Evolutionary conservation across 495 filamentous ascomycete genomes (phyloP).

Genomic region (Beverwykella pulmonaria): DNA sequence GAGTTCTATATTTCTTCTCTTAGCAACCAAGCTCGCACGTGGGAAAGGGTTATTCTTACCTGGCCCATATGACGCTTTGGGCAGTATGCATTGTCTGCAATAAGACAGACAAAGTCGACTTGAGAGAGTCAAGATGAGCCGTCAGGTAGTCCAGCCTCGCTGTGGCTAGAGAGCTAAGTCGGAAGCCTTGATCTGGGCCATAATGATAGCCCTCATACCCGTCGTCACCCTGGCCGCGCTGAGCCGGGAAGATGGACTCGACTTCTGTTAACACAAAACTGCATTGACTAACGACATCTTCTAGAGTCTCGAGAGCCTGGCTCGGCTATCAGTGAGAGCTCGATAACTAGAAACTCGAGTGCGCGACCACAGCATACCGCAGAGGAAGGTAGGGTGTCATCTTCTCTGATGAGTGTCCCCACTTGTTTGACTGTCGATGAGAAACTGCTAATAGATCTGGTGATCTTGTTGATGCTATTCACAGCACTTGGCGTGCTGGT

Average conservation of each 20-base stretch:
- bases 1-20: slow-evolving; percentile 10
- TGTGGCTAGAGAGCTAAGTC: background rate
- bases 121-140: slow-evolving; percentile 29
- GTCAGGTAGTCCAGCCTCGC: slow-evolving; percentile 31
- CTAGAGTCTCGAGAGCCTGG: slow-evolving; percentile 27
- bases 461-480: slow-evolving; percentile 19
- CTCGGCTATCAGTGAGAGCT: background rate
- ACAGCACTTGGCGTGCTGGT: slow-evolving; percentile 3
- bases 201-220: background rate
- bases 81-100: slow-evolving; percentile 32
- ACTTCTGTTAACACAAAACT: slow-evolving; percentile 21
- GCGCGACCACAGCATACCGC: slow-evolving; percentile 20
- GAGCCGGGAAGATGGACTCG: slow-evolving; percentile 9
- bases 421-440: slow-evolving; percentile 33
- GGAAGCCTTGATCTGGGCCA: background rate
- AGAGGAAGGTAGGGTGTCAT: slow-evolving; percentile 29
- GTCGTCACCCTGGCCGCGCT: background rate
- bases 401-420: slow-evolving; percentile 24
- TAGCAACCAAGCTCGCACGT: background rate
- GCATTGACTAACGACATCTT: slow-evolving; percentile 33
- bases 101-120: slow-evolving; percentile 31
- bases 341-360: background rate
- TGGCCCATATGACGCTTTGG: slow-evolving; percentile 30
- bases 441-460: slow-evolving; percentile 30
- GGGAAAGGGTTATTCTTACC: slow-evolving; percentile 7